These are phyloP conservation scores for Cyclotella distinguenda DNA, from an alignment of 108 stramenopile genomes.

Conservation along the genomic window DNA sequence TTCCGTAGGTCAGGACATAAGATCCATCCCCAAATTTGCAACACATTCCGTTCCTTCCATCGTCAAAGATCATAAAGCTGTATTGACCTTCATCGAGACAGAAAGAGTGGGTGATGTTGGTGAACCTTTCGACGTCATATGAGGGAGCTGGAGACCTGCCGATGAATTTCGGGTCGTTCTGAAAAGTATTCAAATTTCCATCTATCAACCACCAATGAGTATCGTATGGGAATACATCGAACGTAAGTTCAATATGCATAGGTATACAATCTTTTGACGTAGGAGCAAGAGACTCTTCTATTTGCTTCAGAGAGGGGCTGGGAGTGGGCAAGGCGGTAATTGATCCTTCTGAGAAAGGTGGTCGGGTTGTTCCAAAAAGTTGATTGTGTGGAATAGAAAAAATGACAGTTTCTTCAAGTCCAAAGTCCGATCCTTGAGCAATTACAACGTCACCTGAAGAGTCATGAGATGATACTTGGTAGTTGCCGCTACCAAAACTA, in stretches of 20 bases:
- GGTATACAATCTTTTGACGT: slow-evolving; percentile 2
- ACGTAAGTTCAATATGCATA: not conserved
- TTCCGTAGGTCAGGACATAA: not conserved
- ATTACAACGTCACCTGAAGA: slow-evolving; percentile 2
- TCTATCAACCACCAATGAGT: slow-evolving; percentile 7
- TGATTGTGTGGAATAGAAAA: not conserved
- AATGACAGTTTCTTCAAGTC: slow-evolving; percentile 2
- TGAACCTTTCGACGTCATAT: slow-evolving; percentile 1
- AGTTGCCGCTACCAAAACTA: not conserved
- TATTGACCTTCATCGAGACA: slow-evolving; percentile 10
- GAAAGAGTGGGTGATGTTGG: not conserved
- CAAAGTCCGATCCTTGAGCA: slow-evolving; percentile 12
- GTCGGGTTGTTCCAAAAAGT: not conserved
- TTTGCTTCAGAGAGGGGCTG: not conserved
- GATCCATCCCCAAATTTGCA: slow-evolving; percentile 6
- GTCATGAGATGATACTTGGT: slow-evolving; percentile 12
- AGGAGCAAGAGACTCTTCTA: not conserved
- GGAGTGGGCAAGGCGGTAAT: slow-evolving; percentile 1
- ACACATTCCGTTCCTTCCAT: slow-evolving; percentile 5
- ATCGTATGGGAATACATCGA: slow-evolving; percentile 17
- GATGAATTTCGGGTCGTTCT: slow-evolving; percentile 5
- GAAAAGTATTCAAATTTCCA: slow-evolving; percentile 10
- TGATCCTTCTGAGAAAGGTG: not conserved
- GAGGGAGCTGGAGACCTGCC: slow-evolving; percentile 4
- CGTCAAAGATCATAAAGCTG: slow-evolving; percentile 19